Percentiles rank a stretch among this genome's conserved stretches.
Conservation (phyloP, 2,329 filamentous ascomycete species). For the Aspergillus phoenicis region DNA sequence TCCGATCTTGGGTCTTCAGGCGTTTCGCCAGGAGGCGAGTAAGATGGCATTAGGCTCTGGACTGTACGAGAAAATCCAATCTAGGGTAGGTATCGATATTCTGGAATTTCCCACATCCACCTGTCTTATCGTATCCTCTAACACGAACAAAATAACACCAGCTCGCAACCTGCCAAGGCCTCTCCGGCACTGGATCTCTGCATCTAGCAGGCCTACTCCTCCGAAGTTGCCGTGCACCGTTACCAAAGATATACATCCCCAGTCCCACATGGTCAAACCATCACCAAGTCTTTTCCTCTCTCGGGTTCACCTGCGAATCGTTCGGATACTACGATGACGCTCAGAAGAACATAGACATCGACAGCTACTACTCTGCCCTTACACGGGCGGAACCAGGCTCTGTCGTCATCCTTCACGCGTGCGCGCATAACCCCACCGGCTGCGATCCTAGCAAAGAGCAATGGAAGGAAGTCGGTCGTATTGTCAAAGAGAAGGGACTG, state of each 20-base stretch:
- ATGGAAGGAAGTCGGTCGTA: constrained; percentile 80
- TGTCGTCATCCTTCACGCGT: constrained; percentile 86
- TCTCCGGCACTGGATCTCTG: constrained; percentile 72
- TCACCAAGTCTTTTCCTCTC: constrained; percentile 91
- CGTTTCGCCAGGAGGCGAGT: constrained; percentile 81
- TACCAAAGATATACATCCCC: constrained; percentile 73
- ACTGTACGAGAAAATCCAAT: constrained; percentile 12
- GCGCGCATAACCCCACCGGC: constrained; percentile 95
- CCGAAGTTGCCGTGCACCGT: constrained; percentile 12
- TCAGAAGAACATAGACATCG: constrained; percentile 24
- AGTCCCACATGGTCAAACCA: constrained; percentile 97
- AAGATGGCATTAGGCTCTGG: constrained; percentile 73
- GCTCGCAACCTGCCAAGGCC: constrained; percentile 67
- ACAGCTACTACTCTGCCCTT: constrained; percentile 21
- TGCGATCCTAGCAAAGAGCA: constrained; percentile 88
- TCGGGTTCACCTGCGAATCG: constrained; percentile 67
- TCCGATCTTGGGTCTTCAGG: constrained; percentile 80
- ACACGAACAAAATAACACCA: neutral
- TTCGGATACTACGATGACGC: constrained; percentile 28
- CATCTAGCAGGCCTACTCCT: constrained; percentile 29
- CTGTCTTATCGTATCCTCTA: neutral
- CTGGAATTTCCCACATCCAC: neutral
- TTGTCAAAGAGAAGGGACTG: constrained; percentile 74
- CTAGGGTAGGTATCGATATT: constrained; percentile 12
- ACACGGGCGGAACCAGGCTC: constrained; percentile 69